Conservation (phyloP, 345 rosid genomes). For the Stellera chamaejasme region DNA sequence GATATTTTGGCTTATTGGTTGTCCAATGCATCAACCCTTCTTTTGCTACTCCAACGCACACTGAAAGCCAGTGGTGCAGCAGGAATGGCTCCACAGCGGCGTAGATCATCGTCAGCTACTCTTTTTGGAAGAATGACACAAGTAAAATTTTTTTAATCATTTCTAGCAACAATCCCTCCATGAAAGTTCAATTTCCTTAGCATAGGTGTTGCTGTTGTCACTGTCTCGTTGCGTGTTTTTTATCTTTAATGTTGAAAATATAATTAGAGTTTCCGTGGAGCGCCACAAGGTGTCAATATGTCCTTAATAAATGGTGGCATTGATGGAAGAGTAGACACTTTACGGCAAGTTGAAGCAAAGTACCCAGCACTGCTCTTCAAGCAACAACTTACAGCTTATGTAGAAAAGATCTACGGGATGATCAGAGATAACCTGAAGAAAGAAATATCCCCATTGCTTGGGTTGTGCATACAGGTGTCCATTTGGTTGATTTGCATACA, state of each 20-base stretch:
- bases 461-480: conserved; percentile 93
- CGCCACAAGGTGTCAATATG: conserved; percentile 83
- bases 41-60: conserved; percentile 83
- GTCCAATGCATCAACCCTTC: conserved; percentile 90
- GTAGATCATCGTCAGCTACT: conserved; percentile 89
- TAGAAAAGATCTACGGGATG: conserved; percentile 96
- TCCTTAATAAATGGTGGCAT: conserved; percentile 54
- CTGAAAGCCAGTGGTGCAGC: conserved; percentile 95
- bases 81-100: conserved; percentile 95
- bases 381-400: conserved; percentile 95
- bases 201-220: conserved; percentile 10
- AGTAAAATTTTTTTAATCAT: conserved; percentile 27
- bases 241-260: neutral
- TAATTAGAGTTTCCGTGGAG: conserved; percentile 75
- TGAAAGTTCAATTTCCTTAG: conserved; percentile 9
- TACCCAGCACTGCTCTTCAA: conserved; percentile 96
- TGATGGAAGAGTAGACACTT: conserved; percentile 49
- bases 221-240: neutral
- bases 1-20: conserved; percentile 84
- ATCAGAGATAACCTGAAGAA: conserved; percentile 92
- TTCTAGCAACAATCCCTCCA: conserved; percentile 1
- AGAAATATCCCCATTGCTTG: conserved; percentile 93
- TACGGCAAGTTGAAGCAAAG: conserved; percentile 94
- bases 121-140: conserved; percentile 94
- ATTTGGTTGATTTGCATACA: neutral